phyloP scores from a whole-genome alignment of 805 yeast species.

The Pichia occidentalis region DNA sequence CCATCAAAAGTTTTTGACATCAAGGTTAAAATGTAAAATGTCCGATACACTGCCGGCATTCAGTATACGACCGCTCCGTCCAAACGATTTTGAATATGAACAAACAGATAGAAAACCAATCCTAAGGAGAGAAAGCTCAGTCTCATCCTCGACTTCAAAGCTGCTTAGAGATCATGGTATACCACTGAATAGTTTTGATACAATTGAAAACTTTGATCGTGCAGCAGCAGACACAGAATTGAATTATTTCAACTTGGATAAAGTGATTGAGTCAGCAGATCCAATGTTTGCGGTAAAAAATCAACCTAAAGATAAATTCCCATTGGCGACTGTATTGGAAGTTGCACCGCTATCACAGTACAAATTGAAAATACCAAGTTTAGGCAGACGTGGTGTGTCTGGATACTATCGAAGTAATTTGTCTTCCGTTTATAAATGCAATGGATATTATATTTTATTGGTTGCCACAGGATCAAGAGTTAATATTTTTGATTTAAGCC shows the following conservation, averaged over 20 bases:
- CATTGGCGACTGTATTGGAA: background rate
- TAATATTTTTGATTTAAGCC: background rate
- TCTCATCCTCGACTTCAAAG: too few species aligned
- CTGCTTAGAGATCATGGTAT: background rate
- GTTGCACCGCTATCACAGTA: background rate
- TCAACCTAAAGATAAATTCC: constrained; percentile 5
- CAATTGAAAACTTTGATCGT: constrained; percentile 3
- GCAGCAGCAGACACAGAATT: background rate
- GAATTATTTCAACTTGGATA: background rate
- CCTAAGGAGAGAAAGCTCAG: too few species aligned
- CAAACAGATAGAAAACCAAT: too few species aligned
- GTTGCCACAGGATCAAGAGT: constrained; percentile 2
- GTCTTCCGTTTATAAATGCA: background rate
- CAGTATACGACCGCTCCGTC: too few species aligned
- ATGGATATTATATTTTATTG: background rate
- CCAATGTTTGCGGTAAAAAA: constrained; percentile 6
- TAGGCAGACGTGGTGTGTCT: background rate
- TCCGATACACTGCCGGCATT: too few species aligned
- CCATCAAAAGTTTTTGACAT: too few species aligned
- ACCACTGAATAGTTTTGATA: constrained; percentile 5
- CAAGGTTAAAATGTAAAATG: too few species aligned
- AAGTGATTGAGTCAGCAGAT: constrained; percentile 1
- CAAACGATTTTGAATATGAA: too few species aligned
- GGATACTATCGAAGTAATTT: constrained; percentile 4
- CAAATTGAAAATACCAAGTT: background rate